Evolutionary conservation across 2,329 filamentous ascomycete species (phyloP).

Genomic region (Dothideomycetidae sp.): DNA sequence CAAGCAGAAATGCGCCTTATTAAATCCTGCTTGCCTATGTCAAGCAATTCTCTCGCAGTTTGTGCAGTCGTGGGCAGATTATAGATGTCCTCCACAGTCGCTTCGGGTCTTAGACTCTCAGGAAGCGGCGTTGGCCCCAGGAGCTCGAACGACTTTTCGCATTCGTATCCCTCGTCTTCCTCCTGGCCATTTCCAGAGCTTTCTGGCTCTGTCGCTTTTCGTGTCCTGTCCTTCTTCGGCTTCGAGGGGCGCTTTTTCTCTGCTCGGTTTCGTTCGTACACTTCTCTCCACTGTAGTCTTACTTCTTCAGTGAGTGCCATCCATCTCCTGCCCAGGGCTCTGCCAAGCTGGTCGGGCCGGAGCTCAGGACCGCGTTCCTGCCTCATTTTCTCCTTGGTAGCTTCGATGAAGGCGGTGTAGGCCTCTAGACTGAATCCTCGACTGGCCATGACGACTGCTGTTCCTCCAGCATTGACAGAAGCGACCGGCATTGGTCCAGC

Average conservation of each 20-base stretch:
- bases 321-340: background rate
- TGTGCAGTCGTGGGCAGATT: constrained; percentile 36
- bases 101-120: constrained; percentile 10
- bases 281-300: background rate
- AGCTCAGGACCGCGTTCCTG: background rate
- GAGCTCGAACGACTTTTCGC: background rate
- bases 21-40: constrained; percentile 36
- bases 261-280: background rate
- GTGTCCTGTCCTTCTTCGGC: background rate
- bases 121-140: background rate
- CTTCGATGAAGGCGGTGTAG: background rate
- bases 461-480: background rate
- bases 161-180: background rate
- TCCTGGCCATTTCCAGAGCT: background rate
- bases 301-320: background rate
- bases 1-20: constrained; percentile 36
- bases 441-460: background rate
- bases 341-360: background rate
- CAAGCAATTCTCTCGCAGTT: constrained; percentile 34
- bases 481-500: background rate
- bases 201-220: background rate
- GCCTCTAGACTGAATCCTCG: background rate
- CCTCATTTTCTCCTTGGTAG: background rate
- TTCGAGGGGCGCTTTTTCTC: background rate
- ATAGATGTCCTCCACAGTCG: constrained; percentile 30